Evolutionary conservation across 805 yeast species (phyloP), one percentile per base, ranked within the genome.

Genomic region (Ogataea sp.): DNA sequence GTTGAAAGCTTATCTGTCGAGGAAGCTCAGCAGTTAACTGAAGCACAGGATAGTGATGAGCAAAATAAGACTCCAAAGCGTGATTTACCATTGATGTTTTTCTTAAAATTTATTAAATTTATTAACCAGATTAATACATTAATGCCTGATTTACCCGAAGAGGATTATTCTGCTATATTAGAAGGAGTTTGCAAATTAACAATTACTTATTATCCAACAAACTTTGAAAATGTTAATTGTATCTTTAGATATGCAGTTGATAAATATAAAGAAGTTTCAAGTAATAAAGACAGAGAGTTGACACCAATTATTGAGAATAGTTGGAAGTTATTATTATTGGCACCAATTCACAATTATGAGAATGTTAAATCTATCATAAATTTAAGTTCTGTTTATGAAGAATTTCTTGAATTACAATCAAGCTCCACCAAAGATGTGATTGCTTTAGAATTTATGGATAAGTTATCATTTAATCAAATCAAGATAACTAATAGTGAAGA

Each of bases 51-150:
- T n/a, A n/a, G n/a, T n/a, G n/a, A n/a, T n/a, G n/a, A n/a, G n/a
- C n/a, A n/a, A n/a, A n/a, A n/a, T n/a, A n/a, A n/a, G n/a, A n/a
- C n/a, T n/a, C n/a, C 21, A 18, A 30, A 31, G 26, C 28, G 38
- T 35, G 33, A 40, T 31, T 21, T 43, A 31, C 30, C 39, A 25
- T 23, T 36, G 38, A 55, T 66, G 38, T 56, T 85, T 27, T 85
- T 88, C 52, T 69, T 68, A 28, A 68, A 69, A 15, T 82, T 88
- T 55, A 80, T 88, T 78, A 58, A 61, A 11, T 85, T 83, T 55
- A 70, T 84, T 42, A 57, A 67, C 26, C 70, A 70, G 34, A 55
- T 88, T 26, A 67, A 70, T 39, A 67, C 75, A 36, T 59, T 68
- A 9, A 75, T 82, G 43, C 82, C 85, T 1, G 82, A 78, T 36